Percentiles rank a stretch among this genome's conserved stretches.
Evolutionary conservation across 805 yeast genomes (phyloP).

Genomic region (Wickerhamiella siamensis): DNA sequence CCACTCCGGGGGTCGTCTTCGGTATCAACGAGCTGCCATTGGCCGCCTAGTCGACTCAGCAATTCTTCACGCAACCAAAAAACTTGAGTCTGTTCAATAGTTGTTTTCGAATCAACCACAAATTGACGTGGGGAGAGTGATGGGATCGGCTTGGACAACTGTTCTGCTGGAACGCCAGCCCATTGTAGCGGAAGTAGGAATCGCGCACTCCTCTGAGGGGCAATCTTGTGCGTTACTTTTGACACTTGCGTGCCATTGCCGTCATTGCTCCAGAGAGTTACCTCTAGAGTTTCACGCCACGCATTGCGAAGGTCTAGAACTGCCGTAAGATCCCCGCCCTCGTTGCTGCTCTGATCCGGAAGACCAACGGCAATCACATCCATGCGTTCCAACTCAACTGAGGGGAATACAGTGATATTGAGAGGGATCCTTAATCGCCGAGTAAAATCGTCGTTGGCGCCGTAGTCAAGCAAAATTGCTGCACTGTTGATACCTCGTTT

Average conservation of each 20-base stretch:
- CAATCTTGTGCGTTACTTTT: slow-evolving; percentile 7
- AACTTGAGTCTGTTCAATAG: slow-evolving; percentile 47
- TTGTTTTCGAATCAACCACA: slow-evolving; percentile 33
- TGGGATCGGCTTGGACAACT: slow-evolving; percentile 46
- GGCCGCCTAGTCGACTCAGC: slow-evolving; percentile 43
- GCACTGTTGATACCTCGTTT: slow-evolving; percentile 61
- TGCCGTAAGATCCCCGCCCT: slow-evolving; percentile 37
- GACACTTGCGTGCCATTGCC: slow-evolving; percentile 1
- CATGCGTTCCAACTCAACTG: slow-evolving; percentile 60
- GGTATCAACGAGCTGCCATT: slow-evolving; percentile 35
- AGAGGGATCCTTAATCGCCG: slow-evolving; percentile 56
- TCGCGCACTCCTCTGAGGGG: slow-evolving; percentile 38
- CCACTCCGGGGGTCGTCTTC: slow-evolving; percentile 35
- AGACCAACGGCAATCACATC: slow-evolving; percentile 40
- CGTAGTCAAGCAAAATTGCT: slow-evolving; percentile 49
- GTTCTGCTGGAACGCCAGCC: slow-evolving; percentile 30
- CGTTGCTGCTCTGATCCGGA: slow-evolving; percentile 20
- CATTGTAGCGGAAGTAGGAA: slow-evolving; percentile 58
- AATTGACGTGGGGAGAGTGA: slow-evolving; percentile 58
- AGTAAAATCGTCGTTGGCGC: slow-evolving; percentile 26
- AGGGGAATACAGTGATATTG: slow-evolving; percentile 52
- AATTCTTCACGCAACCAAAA: slow-evolving; percentile 75
- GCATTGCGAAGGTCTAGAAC: slow-evolving; percentile 67
- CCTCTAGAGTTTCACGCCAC: slow-evolving; percentile 42
- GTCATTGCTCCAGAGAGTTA: slow-evolving; percentile 18